A percentile compares a stretch with the other conserved stretches of the same genome.
These are phyloP conservation scores for Bathelium albidoporum DNA, from an alignment of 495 filamentous ascomycete species.

Conservation along the genomic window DNA sequence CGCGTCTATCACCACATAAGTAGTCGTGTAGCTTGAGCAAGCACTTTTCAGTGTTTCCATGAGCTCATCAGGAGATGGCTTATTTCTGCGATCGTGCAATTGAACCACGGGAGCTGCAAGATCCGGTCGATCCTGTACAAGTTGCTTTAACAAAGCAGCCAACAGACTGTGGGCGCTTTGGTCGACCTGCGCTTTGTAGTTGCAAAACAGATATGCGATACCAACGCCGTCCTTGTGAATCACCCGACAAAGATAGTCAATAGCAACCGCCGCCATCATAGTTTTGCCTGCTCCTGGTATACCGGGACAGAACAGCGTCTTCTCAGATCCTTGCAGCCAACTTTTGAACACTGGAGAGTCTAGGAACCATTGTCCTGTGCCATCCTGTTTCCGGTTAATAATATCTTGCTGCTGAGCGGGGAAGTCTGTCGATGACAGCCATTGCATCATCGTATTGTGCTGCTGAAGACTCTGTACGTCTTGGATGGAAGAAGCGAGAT, in stretches of 20 bases:
- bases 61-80: conserved; percentile 30
- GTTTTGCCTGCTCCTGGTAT: conserved; percentile 31
- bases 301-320: conserved; percentile 32
- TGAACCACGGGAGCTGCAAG: conserved; percentile 23
- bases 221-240: conserved; percentile 17
- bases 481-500: conserved; percentile 5
- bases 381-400: conserved; percentile 27
- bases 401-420: conserved; percentile 29
- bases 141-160: conserved; percentile 32
- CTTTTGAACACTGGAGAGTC: conserved; percentile 28
- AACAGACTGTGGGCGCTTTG: conserved; percentile 30
- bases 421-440: conserved; percentile 7
- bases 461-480: neutral
- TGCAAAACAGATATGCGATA: conserved; percentile 37
- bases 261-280: conserved; percentile 23
- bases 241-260: conserved; percentile 22
- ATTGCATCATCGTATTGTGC: neutral
- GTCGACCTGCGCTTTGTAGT: conserved; percentile 29
- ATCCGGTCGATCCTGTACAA: conserved; percentile 21
- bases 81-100: conserved; percentile 17
- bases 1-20: conserved; percentile 39
- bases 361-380: conserved; percentile 36
- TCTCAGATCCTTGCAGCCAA: conserved; percentile 25
- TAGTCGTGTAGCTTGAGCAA: conserved; percentile 19
- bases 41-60: conserved; percentile 24